Evolutionary conservation across 2,329 filamentous ascomycete genomes (phyloP), one percentile per base, ranked within the genome.

Genomic region (Fusarium cyanostomum): DNA sequence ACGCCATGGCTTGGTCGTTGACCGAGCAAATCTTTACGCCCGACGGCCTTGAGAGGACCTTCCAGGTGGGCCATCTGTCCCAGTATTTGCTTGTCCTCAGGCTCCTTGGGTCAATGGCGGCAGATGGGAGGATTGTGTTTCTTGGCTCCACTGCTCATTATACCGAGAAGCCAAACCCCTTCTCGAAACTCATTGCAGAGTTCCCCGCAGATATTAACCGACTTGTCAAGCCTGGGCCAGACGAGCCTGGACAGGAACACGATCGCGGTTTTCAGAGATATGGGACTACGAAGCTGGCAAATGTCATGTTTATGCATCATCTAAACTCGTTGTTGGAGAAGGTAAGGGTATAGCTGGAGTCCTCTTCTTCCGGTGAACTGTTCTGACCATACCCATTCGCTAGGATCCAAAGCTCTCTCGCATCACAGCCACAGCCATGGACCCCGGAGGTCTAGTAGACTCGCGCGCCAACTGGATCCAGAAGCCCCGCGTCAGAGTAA

Each of bases 251-350:
- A 0, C 37, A 58, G 3, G 64, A 64, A 8, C 46, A 71, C 11
- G 58, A 67, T 9, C 52, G 56, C 9, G 69, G 69, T 2, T 71
- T 71, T 3, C 64, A 71, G 30, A 44, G 66, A 3, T 71, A 71
- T 8, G 66, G 54, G 5, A 64, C 56, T 1, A 41, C 67, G 0
- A 71, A 71, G 15, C 28, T 71, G 6, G 60, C 60, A 1, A 71
- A 70, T 45, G 55, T 71, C 15, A 62, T 70, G 56, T 68, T 71
- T n/a, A 71, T 71, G 69, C 53, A 68, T 2, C 66, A 72, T 2
- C 55, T 71, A 2, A 68, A 66, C 31, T 15, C n/a, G 8, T 62
- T 41, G 9, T 34, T 71, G 0, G 42, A 50, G 13, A 46, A 60
- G 35, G 67, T 60, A 55, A 21, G 12, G 18, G 21, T 3, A 7